These are phyloP conservation scores for Mariannaea sp. DNA, from an alignment of 2,329 filamentous ascomycete species.

Conservation along the genomic window DNA sequence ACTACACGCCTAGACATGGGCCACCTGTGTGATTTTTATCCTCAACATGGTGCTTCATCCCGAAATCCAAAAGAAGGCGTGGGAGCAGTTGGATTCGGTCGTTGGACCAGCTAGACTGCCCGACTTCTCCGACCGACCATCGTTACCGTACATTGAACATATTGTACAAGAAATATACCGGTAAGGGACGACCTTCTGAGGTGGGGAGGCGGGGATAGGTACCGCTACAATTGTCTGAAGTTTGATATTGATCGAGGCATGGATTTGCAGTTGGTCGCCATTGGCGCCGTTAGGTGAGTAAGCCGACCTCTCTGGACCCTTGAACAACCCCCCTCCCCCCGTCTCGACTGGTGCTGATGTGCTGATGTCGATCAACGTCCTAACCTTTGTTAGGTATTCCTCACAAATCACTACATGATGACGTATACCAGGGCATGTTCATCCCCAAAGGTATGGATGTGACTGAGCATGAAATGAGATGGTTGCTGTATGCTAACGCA, in stretches of 20 bases:
- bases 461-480: neutral
- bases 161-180: constrained; percentile 53
- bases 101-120: constrained; percentile 50
- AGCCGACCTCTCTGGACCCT: too few species aligned
- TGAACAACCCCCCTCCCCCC: too few species aligned
- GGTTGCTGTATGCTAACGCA: neutral
- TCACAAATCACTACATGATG: constrained; percentile 59
- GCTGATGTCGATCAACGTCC: too few species aligned
- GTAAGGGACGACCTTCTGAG: constrained; percentile 7
- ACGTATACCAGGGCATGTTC: constrained; percentile 60
- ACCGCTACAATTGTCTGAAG: neutral
- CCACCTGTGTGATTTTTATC: constrained; percentile 45
- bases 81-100: constrained; percentile 51
- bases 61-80: constrained; percentile 52
- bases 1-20: constrained; percentile 32
- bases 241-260: constrained; percentile 3
- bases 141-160: constrained; percentile 50
- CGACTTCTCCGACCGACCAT: constrained; percentile 49
- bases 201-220: neutral
- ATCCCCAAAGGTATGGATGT: constrained; percentile 55
- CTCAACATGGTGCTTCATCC: constrained; percentile 50
- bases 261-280: constrained; percentile 43
- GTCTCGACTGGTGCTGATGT: too few species aligned
- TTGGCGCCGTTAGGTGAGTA: constrained; percentile 50
- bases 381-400: constrained; percentile 52